These are phyloP conservation scores for Pseudocercospora pini-densiflorae DNA, from an alignment of 2,329 filamentous ascomycete species.

Conservation along the genomic window DNA sequence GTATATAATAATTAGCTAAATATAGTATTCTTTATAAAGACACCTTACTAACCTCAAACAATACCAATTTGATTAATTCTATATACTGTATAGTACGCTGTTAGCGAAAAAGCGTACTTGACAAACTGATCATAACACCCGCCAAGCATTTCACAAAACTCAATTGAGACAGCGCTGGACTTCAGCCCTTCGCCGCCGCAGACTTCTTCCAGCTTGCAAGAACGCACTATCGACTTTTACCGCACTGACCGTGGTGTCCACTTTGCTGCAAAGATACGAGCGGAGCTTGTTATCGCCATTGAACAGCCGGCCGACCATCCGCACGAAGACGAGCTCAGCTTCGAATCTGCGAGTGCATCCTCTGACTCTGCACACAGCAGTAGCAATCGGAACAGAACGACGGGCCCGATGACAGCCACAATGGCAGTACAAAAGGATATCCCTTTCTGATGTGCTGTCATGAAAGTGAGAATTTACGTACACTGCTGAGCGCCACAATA, in stretches of 20 bases:
- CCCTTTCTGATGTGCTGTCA: slow-evolving; percentile 4
- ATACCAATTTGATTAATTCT: not conserved
- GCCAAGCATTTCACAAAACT: not conserved
- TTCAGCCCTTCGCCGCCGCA: not conserved
- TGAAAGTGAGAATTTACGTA: slow-evolving; percentile 14
- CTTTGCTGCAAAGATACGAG: not conserved
- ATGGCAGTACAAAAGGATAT: slow-evolving; percentile 9
- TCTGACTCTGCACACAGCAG: not conserved
- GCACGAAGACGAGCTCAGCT: not conserved
- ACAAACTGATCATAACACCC: no score
- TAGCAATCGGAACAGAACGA: not conserved
- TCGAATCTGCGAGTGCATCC: not conserved
- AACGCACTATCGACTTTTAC: not conserved
- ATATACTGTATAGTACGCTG: not conserved
- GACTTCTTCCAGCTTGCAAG: not conserved
- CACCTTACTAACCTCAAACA: not conserved
- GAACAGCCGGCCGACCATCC: slow-evolving; percentile 6
- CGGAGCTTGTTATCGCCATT: not conserved
- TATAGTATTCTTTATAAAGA: not conserved
- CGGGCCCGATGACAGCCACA: slow-evolving; percentile 11
- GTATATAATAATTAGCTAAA: not conserved
- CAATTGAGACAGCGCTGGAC: not conserved
- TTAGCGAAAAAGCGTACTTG: no score
- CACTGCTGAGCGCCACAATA: slow-evolving; percentile 16
- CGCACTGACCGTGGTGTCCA: not conserved